Evolutionary conservation across 768 basidiomycete genomes (phyloP).

Genomic region (Collybia sp.): DNA sequence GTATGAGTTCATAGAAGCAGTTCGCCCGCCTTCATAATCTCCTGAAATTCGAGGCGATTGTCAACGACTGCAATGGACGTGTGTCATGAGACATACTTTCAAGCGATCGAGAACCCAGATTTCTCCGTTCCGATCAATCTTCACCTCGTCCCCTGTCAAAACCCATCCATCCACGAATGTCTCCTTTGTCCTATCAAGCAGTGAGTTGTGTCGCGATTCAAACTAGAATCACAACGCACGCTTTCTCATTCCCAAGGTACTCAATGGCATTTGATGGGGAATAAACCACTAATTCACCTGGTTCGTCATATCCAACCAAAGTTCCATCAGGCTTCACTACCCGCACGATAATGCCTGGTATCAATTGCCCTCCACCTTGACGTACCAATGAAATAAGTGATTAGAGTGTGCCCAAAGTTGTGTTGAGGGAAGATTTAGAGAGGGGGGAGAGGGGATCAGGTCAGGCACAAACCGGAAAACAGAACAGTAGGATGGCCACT

Average conservation of each 20-base stretch:
- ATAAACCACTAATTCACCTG: slow-evolving; percentile 55
- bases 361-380: slow-evolving; percentile 44
- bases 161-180: slow-evolving; percentile 75
- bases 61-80: background rate
- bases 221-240: slow-evolving; percentile 37
- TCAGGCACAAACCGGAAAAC: too few species aligned
- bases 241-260: slow-evolving; percentile 55
- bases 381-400: background rate
- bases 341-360: slow-evolving; percentile 52
- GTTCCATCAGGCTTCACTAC: slow-evolving; percentile 57
- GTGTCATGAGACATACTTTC: slow-evolving; percentile 34
- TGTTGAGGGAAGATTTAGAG: background rate
- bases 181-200: slow-evolving; percentile 49
- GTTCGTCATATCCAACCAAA: slow-evolving; percentile 47
- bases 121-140: slow-evolving; percentile 48
- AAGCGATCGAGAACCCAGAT: slow-evolving; percentile 60
- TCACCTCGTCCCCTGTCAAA: slow-evolving; percentile 62
- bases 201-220: background rate
- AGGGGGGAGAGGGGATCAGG: too few species aligned
- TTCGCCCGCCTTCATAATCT: slow-evolving; percentile 36
- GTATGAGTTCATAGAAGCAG: slow-evolving; percentile 25
- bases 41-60: slow-evolving; percentile 16
- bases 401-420: too few species aligned
- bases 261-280: slow-evolving; percentile 50
- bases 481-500: slow-evolving; percentile 1